Base-by-base conservation (phyloP, 1,284 basidiomycete genomes). In the Cutaneotrichosporon sp. region DNA sequence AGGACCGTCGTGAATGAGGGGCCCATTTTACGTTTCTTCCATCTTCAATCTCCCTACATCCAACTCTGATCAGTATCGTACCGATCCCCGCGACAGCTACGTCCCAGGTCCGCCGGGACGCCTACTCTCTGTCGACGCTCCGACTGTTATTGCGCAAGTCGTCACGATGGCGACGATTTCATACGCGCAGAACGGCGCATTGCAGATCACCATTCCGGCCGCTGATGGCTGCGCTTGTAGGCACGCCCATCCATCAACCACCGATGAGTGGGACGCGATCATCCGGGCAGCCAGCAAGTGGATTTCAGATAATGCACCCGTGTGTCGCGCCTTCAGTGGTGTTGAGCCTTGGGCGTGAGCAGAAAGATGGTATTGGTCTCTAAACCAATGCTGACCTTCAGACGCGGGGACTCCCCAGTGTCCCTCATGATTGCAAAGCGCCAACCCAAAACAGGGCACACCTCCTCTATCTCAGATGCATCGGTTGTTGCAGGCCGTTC, bases 291-390 rank as follows among this genome's bases (percentile, higher is more conserved):
- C 49, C 14, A 39, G 19, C 34, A 25, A 31, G 17, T 55, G 54
- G 54, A 34, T 55, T 17, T 32, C 49, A 3, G 34, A 51, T 16
- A 47, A 51, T n/a, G 49, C 29, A 11, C 54, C 54, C 1, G 49
- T 55, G 11, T 55, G 54, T 24, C 19, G 54, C 12, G 34, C 39
- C 14, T 55, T 48, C 27, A 38, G 33, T n/a, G 54, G 54, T 17
- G 43, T 55, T 25, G 45, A 51, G 7, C 54, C 54, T 8, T 55
- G 54, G 54, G 49, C 54, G 54, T 55, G 46, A 55, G 54, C 44
- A 9, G n/a, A n/a, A n/a, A n/a, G n/a, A n/a, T n/a, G n/a, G n/a
- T n/a, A 31, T 9, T 9, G 20, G 19, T 16, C 10, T 35, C 31
- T 20, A 19, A 27, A n/a, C 17, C 8, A 5, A 12, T 14, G 41